Base-by-base conservation (phyloP, 257 asterid genomes). In the Nemophila menziesii region DNA sequence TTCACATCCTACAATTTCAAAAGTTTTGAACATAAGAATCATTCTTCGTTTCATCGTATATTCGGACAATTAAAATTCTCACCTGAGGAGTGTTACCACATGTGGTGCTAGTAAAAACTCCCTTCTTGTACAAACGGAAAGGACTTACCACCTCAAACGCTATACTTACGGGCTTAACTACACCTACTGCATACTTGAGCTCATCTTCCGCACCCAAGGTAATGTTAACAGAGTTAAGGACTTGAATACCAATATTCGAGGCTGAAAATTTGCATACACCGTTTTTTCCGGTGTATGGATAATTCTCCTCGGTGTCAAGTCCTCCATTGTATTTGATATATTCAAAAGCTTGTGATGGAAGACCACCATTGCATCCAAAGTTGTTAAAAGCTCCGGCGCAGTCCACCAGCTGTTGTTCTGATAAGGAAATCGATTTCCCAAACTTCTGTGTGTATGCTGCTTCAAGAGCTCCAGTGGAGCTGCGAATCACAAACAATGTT, bases 391-490 rank as follows among this genome's bases (percentile, higher is more conserved):
- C 73, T 56, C 86, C 92, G 26, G 99, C 99, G 57, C 96, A 90
- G 46, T 90, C 99, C 59, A 90, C 99, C 41, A 90, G 94, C 81
- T 90, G 94, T 74, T 90, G 96, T 80, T 85, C 94, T 1, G 96
- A 81, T 16, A 90, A 67, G 48, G 94, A 85, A 59, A 85, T 74
- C 43, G 54, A 57, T 70, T 70, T 81, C 20, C 92, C 89, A 45
- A 62, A 74, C 57, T 92, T 92, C 66, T 90, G 98, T 2, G 82
- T 26, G 58, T 81, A 90, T 40, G 99, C 96, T 37, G 99, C 94
- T 68, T 90, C 99, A 44, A 90, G 73, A 20, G 99, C 94, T 61
- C 96, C 99, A 26, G 96, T 90, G 44, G 98, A 74, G 70, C 98
- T 89, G 75, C 55, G 51, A 69, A 48, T 21, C 47, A 53, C 9